Evolutionary conservation across 208 protist species (phyloP).

Genomic region (Willaertia magna): DNA sequence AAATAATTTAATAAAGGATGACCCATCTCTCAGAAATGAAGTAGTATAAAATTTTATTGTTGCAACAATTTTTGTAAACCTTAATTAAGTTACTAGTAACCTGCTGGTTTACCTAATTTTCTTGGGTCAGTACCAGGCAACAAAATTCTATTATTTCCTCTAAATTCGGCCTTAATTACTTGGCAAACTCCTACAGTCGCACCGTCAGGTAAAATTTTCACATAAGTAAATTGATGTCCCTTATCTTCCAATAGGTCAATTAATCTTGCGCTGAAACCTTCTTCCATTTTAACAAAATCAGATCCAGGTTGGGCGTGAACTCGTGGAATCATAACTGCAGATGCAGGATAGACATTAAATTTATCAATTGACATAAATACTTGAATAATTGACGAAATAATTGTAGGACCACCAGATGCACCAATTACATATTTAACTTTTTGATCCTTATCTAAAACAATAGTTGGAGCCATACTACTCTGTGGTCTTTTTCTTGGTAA

Average conservation of each 20-base stretch:
- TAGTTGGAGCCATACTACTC: constrained; percentile 33
- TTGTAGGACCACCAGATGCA: not conserved
- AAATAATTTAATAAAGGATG: no score
- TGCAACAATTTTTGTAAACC: no score
- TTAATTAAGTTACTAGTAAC: not conserved
- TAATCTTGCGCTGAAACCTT: not conserved
- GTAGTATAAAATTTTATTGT: no score
- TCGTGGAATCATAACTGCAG: not conserved
- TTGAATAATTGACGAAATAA: not conserved
- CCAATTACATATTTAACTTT: not conserved
- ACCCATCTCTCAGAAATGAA: no score
- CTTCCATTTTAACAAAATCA: not conserved
- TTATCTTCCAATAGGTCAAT: not conserved
- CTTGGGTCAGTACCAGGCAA: not conserved
- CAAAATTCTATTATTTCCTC: not conserved
- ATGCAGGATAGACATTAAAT: not conserved
- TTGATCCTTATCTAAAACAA: constrained; percentile 20
- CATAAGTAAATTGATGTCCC: not conserved
- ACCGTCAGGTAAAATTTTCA: not conserved
- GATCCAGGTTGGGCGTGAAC: not conserved
- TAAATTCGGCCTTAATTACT: not conserved
- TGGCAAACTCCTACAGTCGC: not conserved
- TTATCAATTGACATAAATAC: not conserved
- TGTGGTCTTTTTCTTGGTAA: constrained; percentile 38
- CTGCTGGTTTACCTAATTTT: not conserved